Evolutionary conservation across 192 early-diverging fungal species (phyloP), one percentile per base, ranked within the genome.

Genomic region (Chytriomyces hyalinus): DNA sequence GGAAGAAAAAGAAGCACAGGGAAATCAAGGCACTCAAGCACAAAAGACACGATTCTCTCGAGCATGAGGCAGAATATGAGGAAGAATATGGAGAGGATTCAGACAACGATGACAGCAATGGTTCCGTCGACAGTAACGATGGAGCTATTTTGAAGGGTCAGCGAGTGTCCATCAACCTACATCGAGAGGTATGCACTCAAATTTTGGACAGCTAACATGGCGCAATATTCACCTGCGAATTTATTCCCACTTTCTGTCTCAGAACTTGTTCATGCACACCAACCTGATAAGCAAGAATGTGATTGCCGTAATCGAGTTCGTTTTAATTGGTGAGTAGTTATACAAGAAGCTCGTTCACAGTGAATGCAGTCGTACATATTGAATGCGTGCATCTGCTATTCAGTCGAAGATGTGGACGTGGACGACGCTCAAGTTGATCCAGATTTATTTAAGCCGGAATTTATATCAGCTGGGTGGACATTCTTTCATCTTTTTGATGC

Each of bases 391-490:
- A 36, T 20, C 48, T 15, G 5, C 8, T 24, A 17, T 70, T 49
- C 24, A 47, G 60, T 77, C 11, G 66, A 61, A 15, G 67, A 69
- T 15, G 47, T 22, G 45, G 44, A 65, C 36, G 47, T 47, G 10
- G 68, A 44, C 43, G 60, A 62, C 1, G 53, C 13, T 44, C 20
- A 65, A 8, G 67, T 74, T 36, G 65, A 50, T 26, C 63, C 63
- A 9, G 70, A 75, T 43, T 26, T 22, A 7, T 60, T 68, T 49
- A 46, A 68, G 24, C 70, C 77, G 5, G 76, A 80, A 36, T 50
- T n/a, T 17, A 60, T 81, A 22, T 82, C 83, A 10, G 80, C 63
- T 4, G 87, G 87, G 11, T 88, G 87, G 87, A 83, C 87, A 4
- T 81, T 84, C 28, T 70, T 85, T 47, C 80, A 81, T 66, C 68